Conservation (phyloP, 768 basidiomycete species). For the Pleurotus sapidus region DNA sequence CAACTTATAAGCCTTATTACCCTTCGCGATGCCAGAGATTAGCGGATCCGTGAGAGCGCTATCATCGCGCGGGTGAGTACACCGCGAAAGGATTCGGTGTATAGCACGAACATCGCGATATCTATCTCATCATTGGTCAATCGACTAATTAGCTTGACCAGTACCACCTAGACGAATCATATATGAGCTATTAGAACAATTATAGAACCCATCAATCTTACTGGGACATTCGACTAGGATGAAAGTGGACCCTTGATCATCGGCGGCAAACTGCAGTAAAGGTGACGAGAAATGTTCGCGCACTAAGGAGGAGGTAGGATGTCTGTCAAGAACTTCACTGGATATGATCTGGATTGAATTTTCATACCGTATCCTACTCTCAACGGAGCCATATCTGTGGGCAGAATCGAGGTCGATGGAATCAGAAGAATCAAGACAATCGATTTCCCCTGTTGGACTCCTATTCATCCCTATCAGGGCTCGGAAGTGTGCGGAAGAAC, state of each 20-base stretch:
- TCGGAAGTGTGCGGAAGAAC: constrained; percentile 4
- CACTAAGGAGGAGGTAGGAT: constrained; percentile 39
- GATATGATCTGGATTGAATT: neutral
- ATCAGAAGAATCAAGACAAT: too few relatives aligned
- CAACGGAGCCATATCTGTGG: neutral
- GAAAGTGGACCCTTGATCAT: constrained; percentile 71
- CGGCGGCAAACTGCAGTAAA: constrained; percentile 77
- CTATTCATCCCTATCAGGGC: neutral
- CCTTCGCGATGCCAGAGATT: constrained; percentile 91
- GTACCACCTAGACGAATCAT: constrained; percentile 64
- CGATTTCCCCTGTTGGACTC: too few relatives aligned
- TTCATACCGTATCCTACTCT: constrained; percentile 1
- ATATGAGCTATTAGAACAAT: constrained; percentile 10
- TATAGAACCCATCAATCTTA: constrained; percentile 27
- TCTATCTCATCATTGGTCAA: constrained; percentile 78
- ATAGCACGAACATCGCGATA: constrained; percentile 63
- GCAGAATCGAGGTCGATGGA: too few relatives aligned
- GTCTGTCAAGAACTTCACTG: neutral
- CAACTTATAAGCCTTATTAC: constrained; percentile 83
- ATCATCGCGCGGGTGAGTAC: neutral
- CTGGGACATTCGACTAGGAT: constrained; percentile 88
- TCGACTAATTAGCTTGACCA: constrained; percentile 78
- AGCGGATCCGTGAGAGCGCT: constrained; percentile 90
- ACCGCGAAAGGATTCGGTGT: too few relatives aligned
- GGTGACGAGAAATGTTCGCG: constrained; percentile 93